Conservation (phyloP, 1,284 basidiomycete species). For the Leccinum pachyderme region DNA sequence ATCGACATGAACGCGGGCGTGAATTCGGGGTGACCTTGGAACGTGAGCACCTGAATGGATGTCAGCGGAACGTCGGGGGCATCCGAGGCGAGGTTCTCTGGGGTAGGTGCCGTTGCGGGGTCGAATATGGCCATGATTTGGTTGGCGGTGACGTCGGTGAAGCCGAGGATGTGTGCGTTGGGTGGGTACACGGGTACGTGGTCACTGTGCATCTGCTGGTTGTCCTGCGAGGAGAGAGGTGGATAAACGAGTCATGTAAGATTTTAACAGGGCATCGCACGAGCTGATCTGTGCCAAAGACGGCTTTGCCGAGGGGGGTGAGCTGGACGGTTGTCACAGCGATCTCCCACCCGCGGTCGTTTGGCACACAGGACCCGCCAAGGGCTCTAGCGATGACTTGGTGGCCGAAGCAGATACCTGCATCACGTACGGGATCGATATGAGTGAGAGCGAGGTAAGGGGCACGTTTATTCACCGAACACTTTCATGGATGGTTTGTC, state of each 20-base stretch:
- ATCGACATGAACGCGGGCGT: conserved; percentile 55
- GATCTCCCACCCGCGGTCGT: conserved; percentile 70
- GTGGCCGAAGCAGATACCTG: conserved; percentile 89
- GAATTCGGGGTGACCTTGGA: conserved; percentile 85
- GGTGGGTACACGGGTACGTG: no score
- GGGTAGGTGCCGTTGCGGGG: conserved; percentile 13
- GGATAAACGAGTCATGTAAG: background rate
- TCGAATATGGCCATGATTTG: conserved; percentile 70
- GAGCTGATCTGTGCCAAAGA: conserved; percentile 29
- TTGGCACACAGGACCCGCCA: conserved; percentile 67
- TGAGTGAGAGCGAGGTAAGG: no score
- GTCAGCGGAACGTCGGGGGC: conserved; percentile 15
- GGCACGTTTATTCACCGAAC: conserved; percentile 45
- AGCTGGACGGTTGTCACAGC: conserved; percentile 63
- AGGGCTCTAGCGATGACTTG: conserved; percentile 70
- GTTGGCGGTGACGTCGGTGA: conserved; percentile 53
- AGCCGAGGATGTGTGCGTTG: conserved; percentile 59
- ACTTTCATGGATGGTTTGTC: conserved; percentile 50
- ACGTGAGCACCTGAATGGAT: conserved; percentile 62
- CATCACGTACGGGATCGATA: no score
- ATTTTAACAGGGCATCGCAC: conserved; percentile 3
- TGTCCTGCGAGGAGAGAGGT: conserved; percentile 43
- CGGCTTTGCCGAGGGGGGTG: conserved; percentile 42
- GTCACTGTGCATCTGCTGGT: conserved; percentile 35
- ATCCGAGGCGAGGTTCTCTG: background rate